Percentiles rank a stretch among this genome's conserved stretches.
Evolutionary conservation across 345 rosid species (phyloP).

Genomic region (Eutrema heterophyllum): DNA sequence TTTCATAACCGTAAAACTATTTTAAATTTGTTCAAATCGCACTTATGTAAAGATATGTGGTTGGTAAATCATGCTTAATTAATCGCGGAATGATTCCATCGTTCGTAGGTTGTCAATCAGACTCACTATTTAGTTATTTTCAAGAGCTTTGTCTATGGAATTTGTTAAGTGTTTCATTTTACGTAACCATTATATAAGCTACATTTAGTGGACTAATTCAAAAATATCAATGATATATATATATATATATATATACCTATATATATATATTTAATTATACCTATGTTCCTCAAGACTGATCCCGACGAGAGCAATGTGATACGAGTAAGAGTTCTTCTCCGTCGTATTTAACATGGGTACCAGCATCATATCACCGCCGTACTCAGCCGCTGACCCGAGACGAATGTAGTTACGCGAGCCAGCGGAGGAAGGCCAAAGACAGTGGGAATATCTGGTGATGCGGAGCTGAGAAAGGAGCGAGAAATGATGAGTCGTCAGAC

Average conservation of each 20-base stretch:
- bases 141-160: too few species aligned
- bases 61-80: background rate
- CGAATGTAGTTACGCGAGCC: slow-evolving; percentile 29
- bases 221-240: background rate
- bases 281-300: slow-evolving; percentile 18
- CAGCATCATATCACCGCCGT: slow-evolving; percentile 17
- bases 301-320: slow-evolving; percentile 18
- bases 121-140: background rate
- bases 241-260: slow-evolving; percentile 13
- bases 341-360: slow-evolving; percentile 24
- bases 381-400: slow-evolving; percentile 25
- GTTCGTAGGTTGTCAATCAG: background rate
- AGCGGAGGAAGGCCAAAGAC: slow-evolving; percentile 27
- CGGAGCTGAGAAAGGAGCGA: slow-evolving; percentile 28
- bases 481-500: slow-evolving; percentile 29
- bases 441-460: slow-evolving; percentile 23
- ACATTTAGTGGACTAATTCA: background rate
- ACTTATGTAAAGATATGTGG: background rate
- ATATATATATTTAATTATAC: background rate
- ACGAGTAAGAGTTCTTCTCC: slow-evolving; percentile 19
- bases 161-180: background rate
- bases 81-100: background rate
- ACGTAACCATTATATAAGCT: background rate
- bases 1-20: too few species aligned
- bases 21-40: too few species aligned